phyloP scores from a whole-genome alignment of 108 stramenopile species.

The Cyclotella sp. region DNA sequence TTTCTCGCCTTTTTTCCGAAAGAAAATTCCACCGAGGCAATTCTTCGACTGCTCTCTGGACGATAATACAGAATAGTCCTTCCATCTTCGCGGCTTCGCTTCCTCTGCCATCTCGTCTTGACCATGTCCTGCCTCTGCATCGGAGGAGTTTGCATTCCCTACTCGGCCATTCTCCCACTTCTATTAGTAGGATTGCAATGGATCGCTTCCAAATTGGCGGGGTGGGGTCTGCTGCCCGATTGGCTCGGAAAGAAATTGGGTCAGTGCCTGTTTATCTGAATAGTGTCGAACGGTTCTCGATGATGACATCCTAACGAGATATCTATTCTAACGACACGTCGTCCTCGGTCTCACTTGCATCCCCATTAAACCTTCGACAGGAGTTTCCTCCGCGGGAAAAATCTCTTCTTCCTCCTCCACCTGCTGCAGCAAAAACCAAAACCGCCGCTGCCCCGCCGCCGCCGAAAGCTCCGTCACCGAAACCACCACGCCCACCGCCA shows the following conservation, averaged over 20 bases:
- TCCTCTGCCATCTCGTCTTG: neutral
- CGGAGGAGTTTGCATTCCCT: constrained; percentile 88
- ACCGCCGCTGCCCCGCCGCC: neutral
- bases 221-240: constrained; percentile 56
- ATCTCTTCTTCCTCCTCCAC: neutral
- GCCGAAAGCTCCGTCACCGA: constrained; percentile 9
- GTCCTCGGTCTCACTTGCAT: no score
- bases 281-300: no score
- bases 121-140: constrained; percentile 71
- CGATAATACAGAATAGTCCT: no score
- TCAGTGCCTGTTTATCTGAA: no score
- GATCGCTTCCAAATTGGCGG: constrained; percentile 45
- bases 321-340: no score
- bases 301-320: no score
- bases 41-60: no score
- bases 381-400: constrained; percentile 1
- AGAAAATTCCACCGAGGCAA: no score
- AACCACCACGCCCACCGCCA: neutral
- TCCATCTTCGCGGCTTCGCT: neutral
- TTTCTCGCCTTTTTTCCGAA: no score
- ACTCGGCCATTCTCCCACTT: constrained; percentile 79
- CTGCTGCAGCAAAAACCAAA: neutral
- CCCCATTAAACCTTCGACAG: no score
- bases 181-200: constrained; percentile 62
- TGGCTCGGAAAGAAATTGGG: constrained; percentile 54